Evolutionary conservation across 2,329 filamentous ascomycete genomes (phyloP).

Genomic region (Periglandula ipomoeae): DNA sequence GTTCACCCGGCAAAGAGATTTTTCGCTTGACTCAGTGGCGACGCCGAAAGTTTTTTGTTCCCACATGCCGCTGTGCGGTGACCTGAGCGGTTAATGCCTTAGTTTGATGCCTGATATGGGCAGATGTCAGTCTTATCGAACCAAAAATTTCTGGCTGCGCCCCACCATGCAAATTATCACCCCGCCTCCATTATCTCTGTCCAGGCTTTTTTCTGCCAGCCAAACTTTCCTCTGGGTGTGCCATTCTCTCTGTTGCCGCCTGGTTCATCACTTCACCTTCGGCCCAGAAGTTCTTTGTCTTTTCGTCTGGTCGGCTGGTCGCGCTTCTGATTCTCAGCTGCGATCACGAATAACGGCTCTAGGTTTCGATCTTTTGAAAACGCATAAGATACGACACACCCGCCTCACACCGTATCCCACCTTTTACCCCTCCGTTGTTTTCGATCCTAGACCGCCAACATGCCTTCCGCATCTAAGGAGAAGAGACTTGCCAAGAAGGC

Average conservation of each 20-base stretch:
- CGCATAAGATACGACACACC: background rate
- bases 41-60: background rate
- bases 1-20: too few species aligned
- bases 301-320: background rate
- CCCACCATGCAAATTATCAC: slow-evolving; percentile 32
- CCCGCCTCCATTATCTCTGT: slow-evolving; percentile 23
- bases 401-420: background rate
- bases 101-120: slow-evolving; percentile 26
- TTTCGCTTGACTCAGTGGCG: background rate
- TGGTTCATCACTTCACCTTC: slow-evolving; percentile 8
- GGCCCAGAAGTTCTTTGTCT: slow-evolving; percentile 9
- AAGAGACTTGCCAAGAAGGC: slow-evolving; percentile 65
- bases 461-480: slow-evolving; percentile 63
- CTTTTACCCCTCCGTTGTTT: slow-evolving; percentile 7
- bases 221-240: slow-evolving; percentile 1
- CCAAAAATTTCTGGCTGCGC: slow-evolving; percentile 27
- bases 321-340: background rate
- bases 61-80: background rate
- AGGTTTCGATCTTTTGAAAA: background rate
- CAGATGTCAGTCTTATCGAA: slow-evolving; percentile 13
- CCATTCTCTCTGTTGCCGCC: slow-evolving; percentile 14
- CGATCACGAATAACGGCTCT: background rate
- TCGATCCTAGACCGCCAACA: slow-evolving; percentile 28
- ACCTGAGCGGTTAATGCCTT: slow-evolving; percentile 20
- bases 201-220: slow-evolving; percentile 4